A percentile compares a stretch with the other conserved stretches of the same genome.
phyloP scores from a whole-genome alignment of 257 asterid genomes.

The Nicotiana noctiflora region DNA sequence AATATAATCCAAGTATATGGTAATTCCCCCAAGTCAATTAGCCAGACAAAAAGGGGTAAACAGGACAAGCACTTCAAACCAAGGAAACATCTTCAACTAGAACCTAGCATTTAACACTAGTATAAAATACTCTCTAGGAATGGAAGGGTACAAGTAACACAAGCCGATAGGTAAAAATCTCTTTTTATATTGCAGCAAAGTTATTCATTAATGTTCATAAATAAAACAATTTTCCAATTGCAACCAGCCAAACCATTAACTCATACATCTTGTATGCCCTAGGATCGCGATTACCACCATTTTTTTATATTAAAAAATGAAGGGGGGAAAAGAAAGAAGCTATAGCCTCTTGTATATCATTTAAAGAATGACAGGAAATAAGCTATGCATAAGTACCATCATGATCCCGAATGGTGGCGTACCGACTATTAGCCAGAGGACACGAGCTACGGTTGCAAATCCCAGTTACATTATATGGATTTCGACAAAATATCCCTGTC shows the following conservation, averaged over 20 bases:
- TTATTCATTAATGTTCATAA: background rate
- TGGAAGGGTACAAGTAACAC: background rate
- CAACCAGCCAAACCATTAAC: background rate
- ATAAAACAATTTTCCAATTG: background rate
- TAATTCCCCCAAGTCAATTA: background rate
- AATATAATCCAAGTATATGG: background rate
- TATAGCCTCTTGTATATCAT: background rate
- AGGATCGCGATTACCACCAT: background rate
- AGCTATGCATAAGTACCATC: constrained; percentile 38
- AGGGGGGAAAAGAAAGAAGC: background rate
- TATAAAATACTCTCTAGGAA: background rate
- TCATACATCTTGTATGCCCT: background rate
- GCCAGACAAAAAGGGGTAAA: background rate
- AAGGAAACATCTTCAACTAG: background rate
- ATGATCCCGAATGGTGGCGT: constrained; percentile 85
- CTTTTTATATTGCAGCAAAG: background rate
- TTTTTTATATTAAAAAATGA: background rate
- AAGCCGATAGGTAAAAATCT: background rate
- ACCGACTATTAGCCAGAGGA: constrained; percentile 96
- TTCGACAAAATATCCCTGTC: constrained; percentile 83
- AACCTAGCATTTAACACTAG: background rate
- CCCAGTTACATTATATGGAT: constrained; percentile 90
- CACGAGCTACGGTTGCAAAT: constrained; percentile 93
- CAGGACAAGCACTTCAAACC: background rate
- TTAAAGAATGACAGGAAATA: background rate